Conservation (phyloP, 2,329 filamentous ascomycete genomes). For the Aspergillus floridensis region DNA sequence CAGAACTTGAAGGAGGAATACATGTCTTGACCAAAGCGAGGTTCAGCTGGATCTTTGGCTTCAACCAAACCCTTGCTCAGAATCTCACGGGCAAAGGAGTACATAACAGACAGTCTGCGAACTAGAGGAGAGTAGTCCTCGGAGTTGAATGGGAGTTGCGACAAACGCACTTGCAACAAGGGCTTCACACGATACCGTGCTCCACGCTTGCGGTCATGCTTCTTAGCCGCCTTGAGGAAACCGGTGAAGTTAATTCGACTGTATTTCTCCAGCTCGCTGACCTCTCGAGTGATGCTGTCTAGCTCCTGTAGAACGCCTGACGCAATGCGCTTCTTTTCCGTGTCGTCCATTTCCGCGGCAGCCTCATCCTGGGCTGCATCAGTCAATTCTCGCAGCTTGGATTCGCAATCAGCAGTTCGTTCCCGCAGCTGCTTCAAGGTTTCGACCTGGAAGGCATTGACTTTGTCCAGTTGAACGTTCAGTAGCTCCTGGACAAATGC, state of each 20-base stretch:
- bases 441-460: conserved; percentile 80
- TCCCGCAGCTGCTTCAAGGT: conserved; percentile 80
- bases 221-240: conserved; percentile 97
- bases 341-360: conserved; percentile 37
- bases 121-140: conserved; percentile 89
- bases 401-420: conserved; percentile 68
- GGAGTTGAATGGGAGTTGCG: conserved; percentile 89
- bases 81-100: conserved; percentile 86
- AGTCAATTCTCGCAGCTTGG: conserved; percentile 60
- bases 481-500: conserved; percentile 92
- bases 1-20: conserved; percentile 94
- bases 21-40: conserved; percentile 56
- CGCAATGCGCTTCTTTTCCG: conserved; percentile 52
- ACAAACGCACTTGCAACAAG: conserved; percentile 83
- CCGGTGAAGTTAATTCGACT: conserved; percentile 96
- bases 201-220: conserved; percentile 92
- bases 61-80: conserved; percentile 53
- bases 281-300: conserved; percentile 82
- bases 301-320: conserved; percentile 75
- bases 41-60: conserved; percentile 49
- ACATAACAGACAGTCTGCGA: conserved; percentile 88
- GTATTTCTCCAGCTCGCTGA: conserved; percentile 91
- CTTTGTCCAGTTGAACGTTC: conserved; percentile 92
- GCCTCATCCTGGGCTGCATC: conserved; percentile 36
- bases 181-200: conserved; percentile 83